A percentile compares a stretch with the other conserved stretches of the same genome.
These are phyloP conservation scores for Blastomyces silverae DNA, from an alignment of 2,329 filamentous ascomycete genomes.

Conservation along the genomic window DNA sequence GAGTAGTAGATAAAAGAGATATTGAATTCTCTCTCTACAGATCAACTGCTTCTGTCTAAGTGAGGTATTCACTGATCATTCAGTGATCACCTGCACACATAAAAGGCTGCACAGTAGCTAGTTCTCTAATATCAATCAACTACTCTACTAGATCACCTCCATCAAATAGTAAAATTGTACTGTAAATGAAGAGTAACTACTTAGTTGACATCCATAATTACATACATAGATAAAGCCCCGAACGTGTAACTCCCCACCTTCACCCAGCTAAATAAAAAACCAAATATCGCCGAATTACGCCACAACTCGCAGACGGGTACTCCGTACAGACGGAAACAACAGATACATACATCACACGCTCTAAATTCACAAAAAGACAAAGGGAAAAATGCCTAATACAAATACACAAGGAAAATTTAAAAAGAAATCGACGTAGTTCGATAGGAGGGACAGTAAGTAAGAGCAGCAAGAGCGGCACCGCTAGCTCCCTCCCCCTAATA, in stretches of 20 bases:
- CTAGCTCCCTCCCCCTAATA: neutral
- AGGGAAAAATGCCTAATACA: neutral
- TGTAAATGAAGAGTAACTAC: neutral
- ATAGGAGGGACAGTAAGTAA: neutral
- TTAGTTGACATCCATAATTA: no score
- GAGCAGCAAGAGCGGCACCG: neutral
- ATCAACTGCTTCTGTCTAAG: no score
- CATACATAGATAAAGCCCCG: neutral
- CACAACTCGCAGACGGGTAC: constrained; percentile 7
- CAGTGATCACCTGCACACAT: no score
- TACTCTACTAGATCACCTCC: no score
- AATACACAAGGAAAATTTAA: neutral
- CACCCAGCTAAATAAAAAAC: neutral
- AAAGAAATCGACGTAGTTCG: neutral
- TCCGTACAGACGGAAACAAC: neutral
- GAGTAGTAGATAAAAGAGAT: no score
- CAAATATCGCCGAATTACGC: neutral
- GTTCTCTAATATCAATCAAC: no score
- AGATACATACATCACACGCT: neutral
- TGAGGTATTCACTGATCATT: no score
- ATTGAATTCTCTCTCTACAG: no score
- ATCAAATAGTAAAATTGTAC: neutral
- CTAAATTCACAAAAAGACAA: neutral
- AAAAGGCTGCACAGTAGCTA: no score
- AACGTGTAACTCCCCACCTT: neutral